A percentile compares a stretch with the other conserved stretches of the same genome.
phyloP scores from a whole-genome alignment of 2,329 filamentous ascomycete species.

The Cryphonectria radicalis region DNA sequence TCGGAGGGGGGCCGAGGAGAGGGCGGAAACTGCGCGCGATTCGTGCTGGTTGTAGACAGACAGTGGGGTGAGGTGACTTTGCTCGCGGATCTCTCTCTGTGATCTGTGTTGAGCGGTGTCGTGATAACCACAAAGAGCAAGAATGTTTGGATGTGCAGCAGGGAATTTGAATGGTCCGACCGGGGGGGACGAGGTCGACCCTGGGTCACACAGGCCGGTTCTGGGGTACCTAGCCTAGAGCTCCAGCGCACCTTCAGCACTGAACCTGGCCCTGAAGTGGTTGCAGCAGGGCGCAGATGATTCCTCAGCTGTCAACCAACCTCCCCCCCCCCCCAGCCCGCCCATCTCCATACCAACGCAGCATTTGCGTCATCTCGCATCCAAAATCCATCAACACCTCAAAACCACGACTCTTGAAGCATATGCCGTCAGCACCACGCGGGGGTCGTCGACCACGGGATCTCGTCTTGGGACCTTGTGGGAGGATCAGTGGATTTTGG shows the following conservation, averaged over 20 bases:
- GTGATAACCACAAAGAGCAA: too few relatives aligned
- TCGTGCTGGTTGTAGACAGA: not conserved
- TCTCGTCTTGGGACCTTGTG: not conserved
- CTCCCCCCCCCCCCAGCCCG: too few relatives aligned
- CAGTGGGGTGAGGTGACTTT: not conserved
- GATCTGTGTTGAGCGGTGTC: not conserved
- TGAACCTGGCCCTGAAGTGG: too few relatives aligned
- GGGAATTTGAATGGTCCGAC: too few relatives aligned
- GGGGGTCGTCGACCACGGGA: not conserved
- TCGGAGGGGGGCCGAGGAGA: not conserved
- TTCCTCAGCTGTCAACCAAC: not conserved
- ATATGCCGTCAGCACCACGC: too few relatives aligned
- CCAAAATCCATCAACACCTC: not conserved
- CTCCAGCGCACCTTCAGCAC: too few relatives aligned
- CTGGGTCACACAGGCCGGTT: too few relatives aligned
- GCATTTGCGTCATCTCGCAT: constrained; percentile 3
- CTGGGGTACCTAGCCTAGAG: too few relatives aligned
- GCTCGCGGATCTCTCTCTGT: not conserved
- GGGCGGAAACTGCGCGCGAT: not conserved
- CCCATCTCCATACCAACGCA: not conserved
- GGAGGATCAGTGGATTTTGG: not conserved
- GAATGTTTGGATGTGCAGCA: too few relatives aligned
- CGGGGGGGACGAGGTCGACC: not conserved
- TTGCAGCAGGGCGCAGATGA: not conserved
- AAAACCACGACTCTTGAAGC: too few relatives aligned